A percentile compares a stretch with the other conserved stretches of the same genome.
phyloP scores from a whole-genome alignment of 2,329 filamentous ascomycete species.

The Neophaeococcomyces aloes region DNA sequence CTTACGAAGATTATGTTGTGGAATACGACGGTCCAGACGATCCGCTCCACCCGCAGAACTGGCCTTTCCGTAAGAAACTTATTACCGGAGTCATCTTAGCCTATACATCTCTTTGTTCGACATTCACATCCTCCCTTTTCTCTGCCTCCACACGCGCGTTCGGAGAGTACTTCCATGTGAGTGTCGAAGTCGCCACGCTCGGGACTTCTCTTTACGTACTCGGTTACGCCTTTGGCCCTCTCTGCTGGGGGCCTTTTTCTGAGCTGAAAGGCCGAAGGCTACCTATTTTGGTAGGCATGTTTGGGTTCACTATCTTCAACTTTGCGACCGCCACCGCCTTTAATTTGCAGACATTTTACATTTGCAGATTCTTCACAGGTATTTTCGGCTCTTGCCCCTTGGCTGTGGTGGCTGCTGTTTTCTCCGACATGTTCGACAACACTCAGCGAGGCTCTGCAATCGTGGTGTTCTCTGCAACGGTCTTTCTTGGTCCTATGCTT shows the following conservation, averaged over 20 bases:
- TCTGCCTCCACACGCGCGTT: slow-evolving; percentile 53
- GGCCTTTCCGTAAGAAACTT: slow-evolving; percentile 63
- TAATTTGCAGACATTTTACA: slow-evolving; percentile 43
- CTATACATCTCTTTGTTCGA: slow-evolving; percentile 35
- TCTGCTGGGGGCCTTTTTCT: slow-evolving; percentile 44
- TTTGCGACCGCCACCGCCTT: slow-evolving; percentile 40
- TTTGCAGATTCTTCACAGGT: slow-evolving; percentile 44
- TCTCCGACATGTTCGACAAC: slow-evolving; percentile 48
- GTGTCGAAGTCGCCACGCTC: slow-evolving; percentile 30
- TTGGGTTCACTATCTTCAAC: slow-evolving; percentile 43
- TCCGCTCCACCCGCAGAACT: slow-evolving; percentile 78
- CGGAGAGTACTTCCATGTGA: slow-evolving; percentile 48
- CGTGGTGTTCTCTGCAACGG: slow-evolving; percentile 42
- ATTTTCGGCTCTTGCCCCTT: slow-evolving; percentile 46
- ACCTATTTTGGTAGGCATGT: slow-evolving; percentile 39
- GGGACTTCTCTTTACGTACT: slow-evolving; percentile 35
- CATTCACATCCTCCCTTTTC: slow-evolving; percentile 52
- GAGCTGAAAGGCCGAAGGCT: slow-evolving; percentile 41
- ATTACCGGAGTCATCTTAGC: slow-evolving; percentile 19
- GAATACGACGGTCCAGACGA: slow-evolving; percentile 77
- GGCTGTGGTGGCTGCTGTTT: slow-evolving; percentile 45
- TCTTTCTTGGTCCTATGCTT: slow-evolving; percentile 43
- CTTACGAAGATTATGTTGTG: slow-evolving; percentile 50
- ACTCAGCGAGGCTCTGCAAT: slow-evolving; percentile 35
- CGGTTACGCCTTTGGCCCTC: slow-evolving; percentile 40